Percentiles rank a stretch among this genome's conserved stretches.
Conservation (phyloP, 2,329 filamentous ascomycete species). For the Rachicladosporium sp. region DNA sequence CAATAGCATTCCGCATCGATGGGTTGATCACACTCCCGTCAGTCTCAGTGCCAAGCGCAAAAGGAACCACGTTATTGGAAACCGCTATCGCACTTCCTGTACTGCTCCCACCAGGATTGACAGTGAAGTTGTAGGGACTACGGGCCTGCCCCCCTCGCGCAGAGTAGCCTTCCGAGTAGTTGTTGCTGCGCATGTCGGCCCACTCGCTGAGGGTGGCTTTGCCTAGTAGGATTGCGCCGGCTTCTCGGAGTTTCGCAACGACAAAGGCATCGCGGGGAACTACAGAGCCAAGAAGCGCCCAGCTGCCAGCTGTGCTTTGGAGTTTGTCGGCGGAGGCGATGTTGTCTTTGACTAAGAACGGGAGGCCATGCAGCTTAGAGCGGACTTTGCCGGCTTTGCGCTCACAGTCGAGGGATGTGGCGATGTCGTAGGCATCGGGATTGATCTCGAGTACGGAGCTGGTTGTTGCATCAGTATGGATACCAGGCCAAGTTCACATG, state of each 20-base stretch:
- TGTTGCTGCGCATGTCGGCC: conserved; percentile 57
- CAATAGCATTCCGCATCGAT: conserved; percentile 54
- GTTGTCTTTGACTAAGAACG: conserved; percentile 64
- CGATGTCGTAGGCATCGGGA: conserved; percentile 53
- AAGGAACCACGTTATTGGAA: conserved; percentile 48
- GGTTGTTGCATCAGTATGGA: neutral
- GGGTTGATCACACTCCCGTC: conserved; percentile 59
- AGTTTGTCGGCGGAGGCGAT: conserved; percentile 57
- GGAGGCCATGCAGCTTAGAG: conserved; percentile 62
- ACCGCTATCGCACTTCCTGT: conserved; percentile 56
- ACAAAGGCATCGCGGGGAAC: conserved; percentile 57
- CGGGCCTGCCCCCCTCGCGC: conserved; percentile 51
- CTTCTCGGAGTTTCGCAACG: conserved; percentile 47
- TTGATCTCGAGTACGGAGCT: conserved; percentile 51
- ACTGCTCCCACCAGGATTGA: conserved; percentile 57
- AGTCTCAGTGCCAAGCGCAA: conserved; percentile 62
- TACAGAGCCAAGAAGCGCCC: conserved; percentile 51
- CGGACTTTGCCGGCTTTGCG: conserved; percentile 43
- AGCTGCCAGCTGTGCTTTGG: conserved; percentile 62
- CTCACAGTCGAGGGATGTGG: conserved; percentile 48
- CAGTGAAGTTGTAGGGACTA: conserved; percentile 55
- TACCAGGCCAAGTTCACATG: too few relatives aligned
- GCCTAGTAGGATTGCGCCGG: conserved; percentile 57
- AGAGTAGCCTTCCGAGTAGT: conserved; percentile 58
- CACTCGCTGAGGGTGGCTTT: conserved; percentile 62